Evolutionary conservation across 2,329 filamentous ascomycete species (phyloP), one percentile per base, ranked within the genome.

Genomic region (Endothia cerciana): DNA sequence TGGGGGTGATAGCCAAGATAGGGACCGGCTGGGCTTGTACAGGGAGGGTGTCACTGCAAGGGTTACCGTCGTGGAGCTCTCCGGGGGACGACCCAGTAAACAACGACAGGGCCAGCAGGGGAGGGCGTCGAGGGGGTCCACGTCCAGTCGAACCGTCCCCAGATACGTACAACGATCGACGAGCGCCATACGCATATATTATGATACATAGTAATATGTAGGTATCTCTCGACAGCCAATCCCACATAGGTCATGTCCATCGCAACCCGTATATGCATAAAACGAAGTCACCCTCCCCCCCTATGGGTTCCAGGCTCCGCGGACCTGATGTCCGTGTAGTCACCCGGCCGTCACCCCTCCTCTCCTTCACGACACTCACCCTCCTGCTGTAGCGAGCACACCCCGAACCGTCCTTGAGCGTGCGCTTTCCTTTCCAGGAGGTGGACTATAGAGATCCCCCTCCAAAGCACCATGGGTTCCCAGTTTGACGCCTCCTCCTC

Each of bases 401-500:
- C 41, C 13, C 13, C 15, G 41, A 43, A 43, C 41, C 41, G 4
- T n/a, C 41, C 41, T 56, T 66, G 30, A 3, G 55, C 38, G 55
- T 33, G 38, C 33, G n/a, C 55, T 38, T 45, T 13, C 30, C 17
- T 13, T 11, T 55, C 56, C n/a, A n/a, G n/a, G n/a, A 17, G 6
- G 36, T 38, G 38, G 11, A 36, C 2, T 11, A 51, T 30, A 11
- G 41, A 38, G 22, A 45, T 2, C 28, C 6, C 22, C 49, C 40
- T 5, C 19, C 1, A 38, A 15, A 25, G 7, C 22, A 58, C n/a
- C 22, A 67, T 67, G 65, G 65, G 65, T 33, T 62, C 63, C 40
- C 65, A 62, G 7, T 56, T 62, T 17, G 63, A 67, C n/a, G 36
- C 19, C 19, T 60, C 63, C 19, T 60, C 63, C 5, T n/a, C 55